Evolutionary conservation across 441 rosid genomes (phyloP), one percentile per base, ranked within the genome.

Genomic region (Euphorbia schlechtendalii): DNA sequence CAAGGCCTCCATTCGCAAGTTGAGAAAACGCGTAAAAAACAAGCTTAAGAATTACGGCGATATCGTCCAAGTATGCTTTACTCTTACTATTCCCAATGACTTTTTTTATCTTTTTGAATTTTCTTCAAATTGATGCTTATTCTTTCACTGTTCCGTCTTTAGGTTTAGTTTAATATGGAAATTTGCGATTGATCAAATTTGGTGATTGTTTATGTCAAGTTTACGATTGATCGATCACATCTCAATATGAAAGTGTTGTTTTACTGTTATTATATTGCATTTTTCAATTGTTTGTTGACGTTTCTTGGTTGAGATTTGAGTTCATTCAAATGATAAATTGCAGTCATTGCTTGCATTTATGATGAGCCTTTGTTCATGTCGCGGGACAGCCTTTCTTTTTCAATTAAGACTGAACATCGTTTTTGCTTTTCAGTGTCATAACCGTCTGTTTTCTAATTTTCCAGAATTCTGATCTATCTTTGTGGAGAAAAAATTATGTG

Each of bases 31-130:
- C 51, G 86, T 80, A 5, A 48, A 80, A 59, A 73, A 80, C 67
- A 82, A 75, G 75, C 82, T 86, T 53, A 82, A 80, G 67, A 74
- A 76, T 77, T 83, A 82, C 45, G 45, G 71, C 68, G 66, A 80
- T 13, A 71, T 80, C 71, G 78, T 69, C 38, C 73, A 68, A 73
- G 92, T 81, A 83, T 46, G 73, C 18, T 17, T 66, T 67, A 53
- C 28, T n/a, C 55, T 12, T 38, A 38, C 41, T 11, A 38, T 38
- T 38, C 41, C 8, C 41, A 3, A 38, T 8, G 10, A 4, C 5
- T 18, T 36, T 18, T 45, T 40, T 3, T 54, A 21, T 30, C 34
- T 65, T 21, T 28, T 8, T 9, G 24, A 21, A 4, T 15, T 20
- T 22, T 5, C 20, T 2, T 51, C 41, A n/a, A n/a, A n/a, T n/a